Conservation (phyloP, 2,329 filamentous ascomycete genomes). For the Aspergillus intermedius region DNA sequence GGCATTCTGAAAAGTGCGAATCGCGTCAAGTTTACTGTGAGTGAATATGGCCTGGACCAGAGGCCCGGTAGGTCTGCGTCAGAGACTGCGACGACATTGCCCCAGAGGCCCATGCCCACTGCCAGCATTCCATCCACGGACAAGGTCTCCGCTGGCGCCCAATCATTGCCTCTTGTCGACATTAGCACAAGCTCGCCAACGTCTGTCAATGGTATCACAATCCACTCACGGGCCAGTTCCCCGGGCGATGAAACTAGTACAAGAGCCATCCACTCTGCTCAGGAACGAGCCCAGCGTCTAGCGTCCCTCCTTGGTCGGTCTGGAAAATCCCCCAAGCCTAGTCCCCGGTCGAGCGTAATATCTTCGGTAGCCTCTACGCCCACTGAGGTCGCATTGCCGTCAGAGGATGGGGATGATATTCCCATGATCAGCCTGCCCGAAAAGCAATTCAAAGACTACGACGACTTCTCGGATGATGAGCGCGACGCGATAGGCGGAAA, state of each 20-base stretch:
- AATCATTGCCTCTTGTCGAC: slow-evolving; percentile 19
- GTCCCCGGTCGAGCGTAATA: slow-evolving; percentile 20
- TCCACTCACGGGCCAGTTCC: slow-evolving; percentile 20
- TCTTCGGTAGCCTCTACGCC: slow-evolving; percentile 26
- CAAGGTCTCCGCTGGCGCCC: slow-evolving; percentile 16
- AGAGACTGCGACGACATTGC: slow-evolving; percentile 22
- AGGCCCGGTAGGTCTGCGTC: slow-evolving; percentile 17
- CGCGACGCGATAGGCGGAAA: slow-evolving; percentile 18
- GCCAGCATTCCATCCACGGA: slow-evolving; percentile 32
- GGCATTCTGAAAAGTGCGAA: slow-evolving; percentile 31
- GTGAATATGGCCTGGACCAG: slow-evolving; percentile 15
- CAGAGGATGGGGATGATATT: slow-evolving; percentile 29
- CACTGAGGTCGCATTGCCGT: slow-evolving; percentile 18
- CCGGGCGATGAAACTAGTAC: slow-evolving; percentile 23
- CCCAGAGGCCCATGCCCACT: slow-evolving; percentile 27
- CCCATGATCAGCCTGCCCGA: slow-evolving; percentile 29
- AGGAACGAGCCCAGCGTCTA: slow-evolving; percentile 28
- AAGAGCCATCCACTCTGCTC: slow-evolving; percentile 26
- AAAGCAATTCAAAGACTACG: slow-evolving; percentile 25
- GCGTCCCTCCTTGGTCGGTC: slow-evolving; percentile 28
- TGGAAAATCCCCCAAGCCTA: slow-evolving; percentile 25
- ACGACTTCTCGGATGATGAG: slow-evolving; percentile 27
- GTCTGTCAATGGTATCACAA: slow-evolving; percentile 22
- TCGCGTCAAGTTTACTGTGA: slow-evolving; percentile 28
- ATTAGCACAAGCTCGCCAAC: slow-evolving; percentile 21